Evolutionary conservation across 345 rosid species (phyloP), one percentile per base, ranked within the genome.

Genomic region (Eutrema japonicum): DNA sequence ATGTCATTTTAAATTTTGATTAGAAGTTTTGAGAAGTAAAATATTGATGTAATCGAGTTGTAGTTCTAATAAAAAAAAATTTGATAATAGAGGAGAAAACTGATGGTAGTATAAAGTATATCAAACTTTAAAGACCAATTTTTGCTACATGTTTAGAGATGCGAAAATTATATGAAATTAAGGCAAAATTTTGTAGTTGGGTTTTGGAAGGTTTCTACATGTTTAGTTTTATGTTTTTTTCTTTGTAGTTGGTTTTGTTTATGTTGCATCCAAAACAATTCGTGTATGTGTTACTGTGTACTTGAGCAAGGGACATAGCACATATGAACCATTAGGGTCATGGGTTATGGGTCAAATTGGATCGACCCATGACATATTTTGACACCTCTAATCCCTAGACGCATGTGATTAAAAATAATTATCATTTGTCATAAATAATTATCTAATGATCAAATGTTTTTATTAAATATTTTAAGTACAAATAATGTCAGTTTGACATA

Each of bases 361-460:
- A n/a, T n/a, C n/a, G n/a, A n/a, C n/a, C n/a, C n/a, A n/a, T n/a
- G n/a, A n/a, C n/a, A n/a, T n/a, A n/a, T n/a, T n/a, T n/a, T n/a
- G n/a, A n/a, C n/a, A n/a, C n/a, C n/a, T n/a, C n/a, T n/a, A n/a
- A n/a, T n/a, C n/a, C n/a, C n/a, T n/a, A 40, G 59, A 54, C 59
- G 59, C 40, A 54, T 32, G 38, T 38, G 59, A 18, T 33, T 54
- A 32, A 54, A 11, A 7, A 11, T 33, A 32, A 32, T 54, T 13
- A 30, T 53, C 1, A 3, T 53, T 30, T 32, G 60, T 32, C 60
- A 33, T 26, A 55, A 71, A 51, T 59, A 71, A 58, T 50, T 27
- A 32, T 55, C 52, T n/a, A 13, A 33, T 33, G 60, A 11, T 55
- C n/a, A 55, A 3, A 55, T 54, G 40, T 32, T 55, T 52, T 6